Evolutionary conservation across 2,329 filamentous ascomycete genomes (phyloP), one percentile per base, ranked within the genome.

Genomic region (Akanthomyces lecanii): DNA sequence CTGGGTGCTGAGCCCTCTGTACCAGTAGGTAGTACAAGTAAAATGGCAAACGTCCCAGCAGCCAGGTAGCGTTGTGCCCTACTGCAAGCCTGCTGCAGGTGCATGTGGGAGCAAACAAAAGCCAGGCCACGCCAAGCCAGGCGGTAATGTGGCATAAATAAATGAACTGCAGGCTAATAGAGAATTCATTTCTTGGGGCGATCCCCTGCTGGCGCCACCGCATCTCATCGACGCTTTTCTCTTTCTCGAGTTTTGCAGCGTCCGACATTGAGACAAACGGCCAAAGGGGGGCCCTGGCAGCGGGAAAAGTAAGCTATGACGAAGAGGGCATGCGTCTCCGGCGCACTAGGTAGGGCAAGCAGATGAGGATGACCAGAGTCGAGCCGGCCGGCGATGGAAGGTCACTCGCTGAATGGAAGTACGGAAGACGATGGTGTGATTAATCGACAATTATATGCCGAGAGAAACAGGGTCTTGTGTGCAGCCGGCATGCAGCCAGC

Each of bases 241-340:
- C 21, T 21, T 21, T 40, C 10, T 40, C 38, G 54, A 53, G 4
- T 38, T 53, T n/a, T 21, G 30, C 40, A 3, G 47, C 23, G n/a
- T 25, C 25, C n/a, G 18, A 36, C 54, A 57, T 47, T 57, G 28
- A 57, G 54, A 57, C 54, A 57, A 57, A n/a, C 33, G 10, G 53
- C 38, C 38, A 40, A 11, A 2, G 33, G 33, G 33, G 25, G 53
- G 6, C 3, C 38, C 40, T 21, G 5, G 25, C 12, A 10, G 36
- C 16, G 42, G 30, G 55, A 50, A 59, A 59, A 59, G 56, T 50
- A 48, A 50, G 57, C 57, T 52, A 61, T 38, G 36, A 61, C 57
- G 4, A 61, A 53, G 48, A 30, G 23, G 57, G 57, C 38, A 61
- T 52, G 36, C 36, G 38, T 25, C 47, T 23, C 57, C 45, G 56